These are phyloP conservation scores for Capronia epimyces DNA, from an alignment of 2,329 filamentous ascomycete genomes.

Conservation along the genomic window DNA sequence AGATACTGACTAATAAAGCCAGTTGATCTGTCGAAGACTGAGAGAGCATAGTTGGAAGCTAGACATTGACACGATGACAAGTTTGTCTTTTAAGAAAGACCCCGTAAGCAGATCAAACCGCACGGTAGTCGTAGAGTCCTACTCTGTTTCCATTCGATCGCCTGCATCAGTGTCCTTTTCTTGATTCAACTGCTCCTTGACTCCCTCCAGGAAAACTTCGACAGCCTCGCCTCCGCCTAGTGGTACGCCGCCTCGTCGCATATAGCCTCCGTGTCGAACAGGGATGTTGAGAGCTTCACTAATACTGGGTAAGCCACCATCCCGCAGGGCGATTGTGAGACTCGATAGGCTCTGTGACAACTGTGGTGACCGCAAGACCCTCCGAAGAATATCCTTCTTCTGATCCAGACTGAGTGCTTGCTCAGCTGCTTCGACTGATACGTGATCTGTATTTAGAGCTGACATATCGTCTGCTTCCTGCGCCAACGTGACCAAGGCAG, in stretches of 20 bases:
- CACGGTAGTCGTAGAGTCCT: not conserved
- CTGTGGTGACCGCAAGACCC: slow-evolving; percentile 82
- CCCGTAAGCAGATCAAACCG: not conserved
- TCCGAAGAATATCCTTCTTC: slow-evolving; percentile 74
- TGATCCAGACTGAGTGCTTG: slow-evolving; percentile 66
- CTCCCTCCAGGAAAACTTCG: slow-evolving; percentile 82
- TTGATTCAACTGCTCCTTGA: slow-evolving; percentile 67
- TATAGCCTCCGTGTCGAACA: slow-evolving; percentile 77
- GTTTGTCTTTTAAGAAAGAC: not conserved
- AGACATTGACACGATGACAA: too few species aligned
- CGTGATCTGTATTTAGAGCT: slow-evolving; percentile 61
- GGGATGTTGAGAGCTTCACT: slow-evolving; percentile 77
- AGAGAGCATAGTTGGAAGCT: too few species aligned
- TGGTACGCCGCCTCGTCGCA: slow-evolving; percentile 72
- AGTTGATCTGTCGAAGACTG: too few species aligned
- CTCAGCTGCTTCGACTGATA: slow-evolving; percentile 66
- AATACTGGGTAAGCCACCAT: slow-evolving; percentile 85
- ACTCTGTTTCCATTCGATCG: slow-evolving; percentile 43
- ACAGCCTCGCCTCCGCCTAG: slow-evolving; percentile 83
- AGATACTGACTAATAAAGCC: too few species aligned
- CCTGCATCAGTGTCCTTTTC: slow-evolving; percentile 30
- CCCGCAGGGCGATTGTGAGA: slow-evolving; percentile 78
- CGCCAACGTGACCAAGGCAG: slow-evolving; percentile 69
- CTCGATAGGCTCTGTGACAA: slow-evolving; percentile 81
- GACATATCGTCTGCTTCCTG: slow-evolving; percentile 60